Evolutionary conservation across 805 yeast genomes (phyloP), one percentile per base, ranked within the genome.

Genomic region (Metschnikowia lochheadii): DNA sequence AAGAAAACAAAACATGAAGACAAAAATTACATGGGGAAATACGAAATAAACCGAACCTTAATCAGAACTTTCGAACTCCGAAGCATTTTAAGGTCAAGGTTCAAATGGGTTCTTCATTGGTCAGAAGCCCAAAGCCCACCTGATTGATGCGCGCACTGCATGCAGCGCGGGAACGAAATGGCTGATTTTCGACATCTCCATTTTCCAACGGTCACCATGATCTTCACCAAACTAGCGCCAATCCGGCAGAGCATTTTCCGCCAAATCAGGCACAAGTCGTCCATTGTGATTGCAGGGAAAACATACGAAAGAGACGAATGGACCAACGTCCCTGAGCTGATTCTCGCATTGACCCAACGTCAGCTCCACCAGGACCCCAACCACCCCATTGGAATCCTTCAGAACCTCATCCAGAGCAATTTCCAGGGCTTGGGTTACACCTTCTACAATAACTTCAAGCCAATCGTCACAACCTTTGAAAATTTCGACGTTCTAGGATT

Each of bases 401-500:
- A 90, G 42, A 75, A 80, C 18, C 72, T 91, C 53, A 82, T 94
- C 40, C 96, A 91, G 64, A 68, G 65, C 15, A 81, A 84, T 52
- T 82, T 94, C 63, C 58, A 73, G 17, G 80, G 79, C 0, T 67
- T 85, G 42, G 96, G 90, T 2, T 83, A 84, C 63, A 85, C 96
- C 0, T 83, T 83, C 58, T 89, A 84, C 68, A 87, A 85, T 63
- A 79, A 87, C 50, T 89, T 90, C 69, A 75, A 78, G 52, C 97
- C 99, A 0, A 87, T 81, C 1, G 99, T 94, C 0, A 76, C 91
- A 2, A 85, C 82, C 1, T 80, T 73, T 61, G 88, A 92, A 62
- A 94, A 94, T 65, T 94, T 94, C 63, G 99, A 94, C 65, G 87
- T 86, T 1, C 76, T 94, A 35, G 97, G 96, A 0, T 92, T 94